Evolutionary conservation across 2,329 filamentous ascomycete genomes (phyloP), one percentile per base, ranked within the genome.

Genomic region (Verruconis gallopava): DNA sequence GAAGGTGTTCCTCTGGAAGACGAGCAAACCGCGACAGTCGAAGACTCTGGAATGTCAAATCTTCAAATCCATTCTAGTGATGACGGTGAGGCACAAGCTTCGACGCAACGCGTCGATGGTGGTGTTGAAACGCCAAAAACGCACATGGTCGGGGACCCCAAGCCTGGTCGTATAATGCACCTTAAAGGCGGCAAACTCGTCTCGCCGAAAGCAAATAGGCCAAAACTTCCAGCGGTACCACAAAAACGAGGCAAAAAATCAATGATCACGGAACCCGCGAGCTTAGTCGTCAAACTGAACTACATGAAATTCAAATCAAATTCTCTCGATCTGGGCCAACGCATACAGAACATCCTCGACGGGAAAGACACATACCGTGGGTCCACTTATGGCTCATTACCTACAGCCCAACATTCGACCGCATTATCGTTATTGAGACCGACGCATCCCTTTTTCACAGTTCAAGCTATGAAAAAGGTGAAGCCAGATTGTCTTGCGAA

Each of bases 371-470:
- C n/a, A n/a, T n/a, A n/a, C n/a, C n/a, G n/a, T n/a, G n/a, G n/a
- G n/a, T n/a, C n/a, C n/a, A n/a, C n/a, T n/a, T n/a, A n/a, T n/a
- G n/a, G n/a, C n/a, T n/a, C n/a, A n/a, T n/a, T n/a, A n/a, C n/a
- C n/a, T n/a, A n/a, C n/a, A n/a, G n/a, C n/a, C n/a, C n/a, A n/a
- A n/a, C n/a, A n/a, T n/a, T n/a, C n/a, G n/a, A n/a, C n/a, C n/a
- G n/a, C n/a, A n/a, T n/a, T n/a, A n/a, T n/a, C n/a, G n/a, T n/a
- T n/a, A n/a, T n/a, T n/a, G n/a, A n/a, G n/a, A 4, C 50, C 64
- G 1, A 71, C 73, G 0, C 78, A 86, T 58, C 81, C 81, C 0
- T 83, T 86, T 53, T 86, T 86, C 52, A 54, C 69, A 13, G 73
- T 71, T 4, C 81, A 51, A 39, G 17, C 41, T 14, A 13, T 22